Evolutionary conservation across 768 basidiomycete genomes (phyloP).

Genomic region (Leccinum subgranulosum): DNA sequence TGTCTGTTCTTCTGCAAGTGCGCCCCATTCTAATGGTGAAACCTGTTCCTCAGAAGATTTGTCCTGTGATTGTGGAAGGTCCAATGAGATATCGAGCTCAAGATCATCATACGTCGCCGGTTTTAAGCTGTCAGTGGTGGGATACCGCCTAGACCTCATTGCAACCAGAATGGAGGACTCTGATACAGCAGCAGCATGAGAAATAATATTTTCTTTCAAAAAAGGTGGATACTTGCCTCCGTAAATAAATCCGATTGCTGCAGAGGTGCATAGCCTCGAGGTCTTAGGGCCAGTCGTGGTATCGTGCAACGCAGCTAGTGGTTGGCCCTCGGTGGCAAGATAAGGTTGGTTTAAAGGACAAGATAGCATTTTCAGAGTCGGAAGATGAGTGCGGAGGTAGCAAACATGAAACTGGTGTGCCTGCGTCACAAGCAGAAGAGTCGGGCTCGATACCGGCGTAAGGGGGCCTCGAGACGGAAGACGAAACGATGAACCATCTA

Average conservation of each 20-base stretch:
- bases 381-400: slow-evolving; percentile 46
- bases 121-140: slow-evolving; percentile 33
- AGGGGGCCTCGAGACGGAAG: slow-evolving; percentile 58
- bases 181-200: slow-evolving; percentile 23
- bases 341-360: slow-evolving; percentile 46
- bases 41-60: slow-evolving; percentile 22
- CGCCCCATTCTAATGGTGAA: slow-evolving; percentile 42
- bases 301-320: slow-evolving; percentile 30
- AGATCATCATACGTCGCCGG: slow-evolving; percentile 35
- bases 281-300: slow-evolving; percentile 35
- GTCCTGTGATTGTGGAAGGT: slow-evolving; percentile 16
- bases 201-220: neutral
- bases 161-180: slow-evolving; percentile 61
- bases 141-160: slow-evolving; percentile 54
- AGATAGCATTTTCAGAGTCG: slow-evolving; percentile 44
- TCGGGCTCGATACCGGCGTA: slow-evolving; percentile 50
- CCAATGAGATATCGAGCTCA: slow-evolving; percentile 36
- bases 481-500: slow-evolving; percentile 47
- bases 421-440: slow-evolving; percentile 63
- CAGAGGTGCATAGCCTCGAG: slow-evolving; percentile 49
- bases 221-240: slow-evolving; percentile 39
- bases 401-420: slow-evolving; percentile 54
- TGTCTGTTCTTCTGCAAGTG: slow-evolving; percentile 55
- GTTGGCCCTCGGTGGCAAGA: slow-evolving; percentile 33
- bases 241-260: slow-evolving; percentile 59